Conservation (phyloP, 1,284 basidiomycete species). For the Jaminaea rosea region DNA sequence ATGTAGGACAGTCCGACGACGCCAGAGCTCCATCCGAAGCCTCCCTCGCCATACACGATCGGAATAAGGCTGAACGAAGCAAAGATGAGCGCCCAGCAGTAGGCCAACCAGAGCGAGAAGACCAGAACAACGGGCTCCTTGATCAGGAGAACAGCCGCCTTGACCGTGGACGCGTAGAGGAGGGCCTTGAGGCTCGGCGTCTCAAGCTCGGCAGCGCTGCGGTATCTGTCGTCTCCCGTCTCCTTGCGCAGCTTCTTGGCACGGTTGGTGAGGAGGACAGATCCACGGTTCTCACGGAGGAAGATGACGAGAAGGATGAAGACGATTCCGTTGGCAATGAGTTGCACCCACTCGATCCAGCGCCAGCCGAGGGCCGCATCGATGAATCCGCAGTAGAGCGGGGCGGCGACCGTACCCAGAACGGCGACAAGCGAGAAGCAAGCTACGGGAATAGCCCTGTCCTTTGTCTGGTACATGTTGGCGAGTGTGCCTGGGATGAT, state of each 20-base stretch:
- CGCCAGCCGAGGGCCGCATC: constrained; percentile 42
- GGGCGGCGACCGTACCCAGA: constrained; percentile 57
- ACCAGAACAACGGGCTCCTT: constrained; percentile 44
- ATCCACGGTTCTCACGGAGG: constrained; percentile 46
- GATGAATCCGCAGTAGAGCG: constrained; percentile 46
- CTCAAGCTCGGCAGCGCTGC: constrained; percentile 45
- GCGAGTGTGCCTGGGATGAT: constrained; percentile 51
- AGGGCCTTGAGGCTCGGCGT: constrained; percentile 40
- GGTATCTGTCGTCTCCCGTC: constrained; percentile 42
- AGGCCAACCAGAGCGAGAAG: constrained; percentile 30
- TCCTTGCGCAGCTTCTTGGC: constrained; percentile 43
- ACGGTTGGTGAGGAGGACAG: constrained; percentile 37
- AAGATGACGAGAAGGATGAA: constrained; percentile 41
- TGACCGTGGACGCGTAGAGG: constrained; percentile 36
- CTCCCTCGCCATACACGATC: constrained; percentile 43
- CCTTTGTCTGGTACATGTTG: constrained; percentile 60
- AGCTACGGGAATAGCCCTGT: constrained; percentile 62
- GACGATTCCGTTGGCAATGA: constrained; percentile 37
- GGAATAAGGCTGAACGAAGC: constrained; percentile 33
- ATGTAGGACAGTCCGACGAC: constrained; percentile 46
- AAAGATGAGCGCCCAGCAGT: constrained; percentile 8
- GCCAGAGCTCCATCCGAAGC: constrained; percentile 45
- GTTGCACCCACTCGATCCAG: constrained; percentile 44
- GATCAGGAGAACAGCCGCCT: constrained; percentile 40
- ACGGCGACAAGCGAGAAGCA: constrained; percentile 67